Conservation (phyloP, 73 alveolate species). For the Paramecium sonneborni region DNA sequence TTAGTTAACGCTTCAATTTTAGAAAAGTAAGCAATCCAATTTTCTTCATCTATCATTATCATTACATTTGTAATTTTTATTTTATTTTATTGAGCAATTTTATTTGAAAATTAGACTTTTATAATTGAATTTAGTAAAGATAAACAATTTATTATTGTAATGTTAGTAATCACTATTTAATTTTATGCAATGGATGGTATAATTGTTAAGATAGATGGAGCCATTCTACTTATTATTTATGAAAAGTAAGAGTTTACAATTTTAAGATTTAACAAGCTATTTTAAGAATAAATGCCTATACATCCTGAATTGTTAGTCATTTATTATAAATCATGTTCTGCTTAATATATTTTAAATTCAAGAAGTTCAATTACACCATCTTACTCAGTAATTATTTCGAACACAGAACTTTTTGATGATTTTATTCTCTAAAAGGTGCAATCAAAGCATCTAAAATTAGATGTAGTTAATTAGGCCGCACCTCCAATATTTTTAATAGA, state of each 20-base stretch:
- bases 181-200: not conserved
- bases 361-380: not conserved
- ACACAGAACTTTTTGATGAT: not conserved
- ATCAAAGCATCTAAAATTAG: not conserved
- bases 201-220: not conserved
- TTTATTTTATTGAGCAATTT: not conserved
- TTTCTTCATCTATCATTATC: not conserved
- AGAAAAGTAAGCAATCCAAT: not conserved
- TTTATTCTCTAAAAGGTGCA: not conserved
- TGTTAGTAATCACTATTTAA: too few relatives aligned
- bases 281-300: not conserved
- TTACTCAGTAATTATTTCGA: not conserved
- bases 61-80: too few relatives aligned
- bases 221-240: not conserved
- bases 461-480: not conserved
- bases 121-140: not conserved
- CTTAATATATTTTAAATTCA: not conserved
- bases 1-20: not conserved
- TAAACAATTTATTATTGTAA: not conserved
- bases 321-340: not conserved
- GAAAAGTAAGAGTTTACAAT: not conserved
- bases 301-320: not conserved
- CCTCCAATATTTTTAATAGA: not conserved
- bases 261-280: not conserved
- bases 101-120: not conserved